phyloP scores from a whole-genome alignment of 129 eudicot genomes.

The Escallonia rubra region DNA sequence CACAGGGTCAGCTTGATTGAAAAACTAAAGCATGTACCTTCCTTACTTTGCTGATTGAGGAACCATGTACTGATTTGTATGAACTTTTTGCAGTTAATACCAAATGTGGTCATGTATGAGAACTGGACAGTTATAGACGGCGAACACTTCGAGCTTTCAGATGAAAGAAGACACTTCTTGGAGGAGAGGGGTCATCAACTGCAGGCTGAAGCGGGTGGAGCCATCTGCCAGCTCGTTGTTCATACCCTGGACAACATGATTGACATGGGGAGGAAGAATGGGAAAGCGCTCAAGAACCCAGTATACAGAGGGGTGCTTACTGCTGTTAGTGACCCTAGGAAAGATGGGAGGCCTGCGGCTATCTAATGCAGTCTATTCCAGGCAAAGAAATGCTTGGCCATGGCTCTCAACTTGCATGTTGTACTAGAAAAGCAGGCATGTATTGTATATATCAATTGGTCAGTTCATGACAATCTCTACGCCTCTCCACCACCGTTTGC shows the following conservation, averaged over 20 bases:
- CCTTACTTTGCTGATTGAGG: neutral
- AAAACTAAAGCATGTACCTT: neutral
- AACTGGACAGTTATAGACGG: constrained; percentile 79
- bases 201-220: constrained; percentile 56
- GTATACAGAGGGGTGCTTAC: constrained; percentile 56
- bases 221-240: constrained; percentile 72
- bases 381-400: neutral
- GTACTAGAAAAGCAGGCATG: neutral
- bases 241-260: constrained; percentile 36
- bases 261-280: constrained; percentile 27
- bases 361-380: constrained; percentile 17
- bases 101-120: constrained; percentile 67
- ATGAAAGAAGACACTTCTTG: constrained; percentile 46
- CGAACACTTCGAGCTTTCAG: constrained; percentile 71
- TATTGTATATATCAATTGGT: neutral
- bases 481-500: too few relatives aligned
- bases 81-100: constrained; percentile 52
- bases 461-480: too few relatives aligned
- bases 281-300: constrained; percentile 11
- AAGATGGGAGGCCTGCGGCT: constrained; percentile 88
- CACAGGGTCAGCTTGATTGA: constrained; percentile 49
- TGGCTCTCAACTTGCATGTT: neutral
- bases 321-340: constrained; percentile 85
- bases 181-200: constrained; percentile 63
- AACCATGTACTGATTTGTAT: neutral